Conservation (phyloP, 768 basidiomycete genomes). For the Mycena alexandri region DNA sequence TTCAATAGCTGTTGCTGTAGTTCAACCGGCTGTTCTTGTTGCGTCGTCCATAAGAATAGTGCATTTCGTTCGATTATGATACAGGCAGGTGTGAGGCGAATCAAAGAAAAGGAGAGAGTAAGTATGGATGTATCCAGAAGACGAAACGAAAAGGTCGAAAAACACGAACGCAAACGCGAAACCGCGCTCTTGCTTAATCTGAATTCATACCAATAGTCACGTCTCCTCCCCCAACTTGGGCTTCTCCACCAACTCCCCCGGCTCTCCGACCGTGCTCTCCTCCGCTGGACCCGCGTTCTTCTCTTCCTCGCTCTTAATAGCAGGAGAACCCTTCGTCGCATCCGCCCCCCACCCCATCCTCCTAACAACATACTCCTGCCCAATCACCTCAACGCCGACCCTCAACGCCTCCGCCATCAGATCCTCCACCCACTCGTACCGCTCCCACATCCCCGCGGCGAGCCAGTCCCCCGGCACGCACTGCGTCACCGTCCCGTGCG, state of each 20-base stretch:
- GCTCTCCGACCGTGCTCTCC: conserved; percentile 37
- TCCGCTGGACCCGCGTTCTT: conserved; percentile 24
- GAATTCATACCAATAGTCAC: conserved; percentile 52
- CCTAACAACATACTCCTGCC: conserved; percentile 90
- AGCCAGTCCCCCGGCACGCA: conserved; percentile 89
- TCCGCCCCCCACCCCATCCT: conserved; percentile 85
- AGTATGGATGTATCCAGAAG: too few species aligned
- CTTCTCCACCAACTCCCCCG: conserved; percentile 38
- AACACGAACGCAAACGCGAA: neutral
- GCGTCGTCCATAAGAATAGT: conserved; percentile 20
- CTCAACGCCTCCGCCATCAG: conserved; percentile 88
- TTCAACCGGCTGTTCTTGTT: too few species aligned
- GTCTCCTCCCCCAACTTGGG: conserved; percentile 40
- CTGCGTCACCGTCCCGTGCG: conserved; percentile 86
- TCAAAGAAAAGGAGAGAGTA: too few species aligned
- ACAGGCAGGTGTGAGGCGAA: conserved; percentile 28
- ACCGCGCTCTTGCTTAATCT: conserved; percentile 8
- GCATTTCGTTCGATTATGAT: conserved; percentile 26
- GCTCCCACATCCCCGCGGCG: conserved; percentile 79
- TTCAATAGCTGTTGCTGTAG: too few species aligned
- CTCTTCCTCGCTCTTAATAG: conserved; percentile 31
- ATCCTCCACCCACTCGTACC: conserved; percentile 97
- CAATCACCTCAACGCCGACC: conserved; percentile 88
- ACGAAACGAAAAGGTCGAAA: neutral
- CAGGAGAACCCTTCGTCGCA: conserved; percentile 50